phyloP scores from a whole-genome alignment of 805 yeast species.

The Jamesozyma hellenica region DNA sequence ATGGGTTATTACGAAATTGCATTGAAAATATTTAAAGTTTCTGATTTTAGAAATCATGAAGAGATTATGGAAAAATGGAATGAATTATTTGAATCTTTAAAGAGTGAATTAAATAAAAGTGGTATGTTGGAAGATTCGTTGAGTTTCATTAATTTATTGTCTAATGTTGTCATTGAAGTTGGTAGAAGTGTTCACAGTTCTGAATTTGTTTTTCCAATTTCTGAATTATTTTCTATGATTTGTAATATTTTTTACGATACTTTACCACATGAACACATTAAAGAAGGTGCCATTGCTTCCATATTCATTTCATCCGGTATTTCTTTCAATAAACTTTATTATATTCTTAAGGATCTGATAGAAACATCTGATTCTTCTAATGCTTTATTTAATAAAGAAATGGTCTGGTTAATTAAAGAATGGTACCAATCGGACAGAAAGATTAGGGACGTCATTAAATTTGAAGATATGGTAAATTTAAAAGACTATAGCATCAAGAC shows the following conservation, averaged over 20 bases:
- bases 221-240: constrained; percentile 56
- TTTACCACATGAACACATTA: constrained; percentile 31
- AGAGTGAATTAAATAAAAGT: constrained; percentile 24
- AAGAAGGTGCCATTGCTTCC: constrained; percentile 47
- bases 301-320: constrained; percentile 57
- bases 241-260: constrained; percentile 43
- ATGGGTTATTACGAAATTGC: constrained; percentile 79
- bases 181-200: constrained; percentile 59
- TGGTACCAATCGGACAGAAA: constrained; percentile 63
- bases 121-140: constrained; percentile 23
- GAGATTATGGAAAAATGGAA: constrained; percentile 79
- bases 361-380: constrained; percentile 49
- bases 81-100: constrained; percentile 47
- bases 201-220: constrained; percentile 73
- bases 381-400: constrained; percentile 44
- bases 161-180: constrained; percentile 33
- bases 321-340: constrained; percentile 54
- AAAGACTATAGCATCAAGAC: constrained; percentile 38
- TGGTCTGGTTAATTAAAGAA: constrained; percentile 50
- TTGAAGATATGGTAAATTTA: constrained; percentile 37
- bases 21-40: constrained; percentile 62
- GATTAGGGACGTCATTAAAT: constrained; percentile 46
- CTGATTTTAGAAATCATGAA: constrained; percentile 78
- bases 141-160: constrained; percentile 31
- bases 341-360: constrained; percentile 49